Evolutionary conservation across 148 eudicot species (phyloP), one percentile per base, ranked within the genome.

Genomic region (Vaccinium vitisidaea): DNA sequence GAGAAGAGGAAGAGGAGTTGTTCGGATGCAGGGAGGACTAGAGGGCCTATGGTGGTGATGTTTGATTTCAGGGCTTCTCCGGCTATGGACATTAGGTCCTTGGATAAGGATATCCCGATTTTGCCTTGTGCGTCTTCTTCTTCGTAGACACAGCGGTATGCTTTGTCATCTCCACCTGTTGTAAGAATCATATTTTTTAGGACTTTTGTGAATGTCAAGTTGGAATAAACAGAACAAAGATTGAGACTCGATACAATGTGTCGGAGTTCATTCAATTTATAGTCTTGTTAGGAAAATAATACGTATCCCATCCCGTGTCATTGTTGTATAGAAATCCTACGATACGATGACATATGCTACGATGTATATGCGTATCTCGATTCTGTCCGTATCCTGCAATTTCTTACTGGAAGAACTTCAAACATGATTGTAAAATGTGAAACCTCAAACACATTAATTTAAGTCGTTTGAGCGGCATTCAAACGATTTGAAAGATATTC

Each of bases 1-100:
- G 85, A 69, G 52, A 87, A 8, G 13, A 84, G 82, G 58, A 86
- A 88, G 36, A 84, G 81, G 15, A 88, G 78, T 21, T 88, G 87
- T 85, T 88, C 90, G 1, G 88, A 88, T 2, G 87, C 85, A 2
- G 90, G 90, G 6, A 88, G 90, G 13, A 84, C 89, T 23, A 88
- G 83, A 0, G 87, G 88, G 0, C 88, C 90, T 70, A 82, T 50
- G 13, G 84, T 82, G 21, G 77, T 82, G 77, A 80, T 80, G 48
- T 80, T 80, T 2, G 83, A 84, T 48, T 86, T 86, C 53, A 88
- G 80, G 9, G 90, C 85, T 71, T 88, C 88, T 1, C 87, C 90
- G 10, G 90, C 90, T 19, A 88, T 84, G 14, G 46, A 50, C 90
- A 88, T 88, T 48, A 88, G 88, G 46, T 88, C 90, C 46, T 83